phyloP scores from a whole-genome alignment of 345 rosid species.

The Brassica rapa region DNA sequence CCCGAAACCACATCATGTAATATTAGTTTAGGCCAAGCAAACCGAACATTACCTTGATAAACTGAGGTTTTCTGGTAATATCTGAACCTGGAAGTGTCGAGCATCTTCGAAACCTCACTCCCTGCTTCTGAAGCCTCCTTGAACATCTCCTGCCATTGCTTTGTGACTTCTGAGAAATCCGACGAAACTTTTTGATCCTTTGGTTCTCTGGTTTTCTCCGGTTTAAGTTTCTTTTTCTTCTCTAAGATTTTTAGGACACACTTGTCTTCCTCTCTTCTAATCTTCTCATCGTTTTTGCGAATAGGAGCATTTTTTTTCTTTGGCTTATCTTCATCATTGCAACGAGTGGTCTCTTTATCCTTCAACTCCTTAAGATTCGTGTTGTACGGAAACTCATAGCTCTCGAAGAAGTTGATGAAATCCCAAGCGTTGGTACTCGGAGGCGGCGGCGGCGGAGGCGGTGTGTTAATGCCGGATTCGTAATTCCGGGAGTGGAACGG shows the following conservation, averaged over 20 bases:
- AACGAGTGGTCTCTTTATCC: slow-evolving; percentile 15
- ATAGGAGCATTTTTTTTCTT: background rate
- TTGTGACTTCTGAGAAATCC: slow-evolving; percentile 13
- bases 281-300: background rate
- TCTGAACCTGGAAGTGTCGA: slow-evolving; percentile 36
- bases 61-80: slow-evolving; percentile 30
- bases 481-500: slow-evolving; percentile 33
- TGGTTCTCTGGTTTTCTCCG: slow-evolving; percentile 4
- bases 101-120: slow-evolving; percentile 36
- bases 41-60: slow-evolving; percentile 21
- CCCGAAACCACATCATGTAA: no score
- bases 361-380: slow-evolving; percentile 15
- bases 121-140: slow-evolving; percentile 40
- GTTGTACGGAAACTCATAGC: slow-evolving; percentile 34
- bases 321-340: background rate
- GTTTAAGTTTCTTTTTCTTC: background rate
- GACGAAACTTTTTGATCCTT: background rate
- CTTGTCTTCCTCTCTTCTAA: background rate
- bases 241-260: slow-evolving; percentile 15
- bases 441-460: slow-evolving; percentile 52
- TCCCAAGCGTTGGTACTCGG: slow-evolving; percentile 59
- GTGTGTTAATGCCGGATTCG: slow-evolving; percentile 6
- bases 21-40: background rate
- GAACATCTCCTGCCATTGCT: slow-evolving; percentile 31
- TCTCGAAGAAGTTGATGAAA: slow-evolving; percentile 55